Base-by-base conservation (phyloP, 768 basidiomycete species). In the Nevesoporus exiguus region DNA sequence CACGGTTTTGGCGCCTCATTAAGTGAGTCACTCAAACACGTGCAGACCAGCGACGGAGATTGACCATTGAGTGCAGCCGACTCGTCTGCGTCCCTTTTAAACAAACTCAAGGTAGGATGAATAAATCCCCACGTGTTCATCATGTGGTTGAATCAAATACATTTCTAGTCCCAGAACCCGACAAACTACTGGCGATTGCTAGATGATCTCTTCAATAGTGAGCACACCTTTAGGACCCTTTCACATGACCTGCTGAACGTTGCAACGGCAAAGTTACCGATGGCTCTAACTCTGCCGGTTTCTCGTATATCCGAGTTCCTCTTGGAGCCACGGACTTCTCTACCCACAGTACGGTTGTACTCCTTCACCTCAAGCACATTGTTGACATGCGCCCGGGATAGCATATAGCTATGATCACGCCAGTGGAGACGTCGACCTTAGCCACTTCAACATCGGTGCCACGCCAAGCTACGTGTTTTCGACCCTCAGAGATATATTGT, bases 311-410 rank as follows among this genome's bases (percentile, higher is more conserved):
- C 46, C 80, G 88, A 10, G 74, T 90, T 36, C 80, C 88, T 0
- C 75, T 90, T 14, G 88, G 88, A 14, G 84, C 88, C 5, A 80
- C 85, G 3, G 88, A 90, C 67, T 90, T 90, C 62, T 88, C 88
- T 11, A 71, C 79, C 3, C 73, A 60, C 3, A 58, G 86, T 85
- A 53, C 42, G 76, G n/a, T 29, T 30, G 27, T 22, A n/a, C 9
- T 13, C 8, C 48, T 36, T 46, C 39, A 37, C 33, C 14, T 14
- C 10, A 19, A 48, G 22, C 47, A 25, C 17, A 47, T 47, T 49
- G 36, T 41, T 59, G 29, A 64, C 21, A 48, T 40, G 43, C 7
- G 2, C 22, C 36, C n/a, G 14, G 30, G 13, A 40, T 49, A 79
- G 88, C 73, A 1, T 90, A 90, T 62, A 88, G 80, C 47, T 79